These are phyloP conservation scores for Naganishia liquefaciens DNA, from an alignment of 1,284 basidiomycete genomes.

Conservation along the genomic window DNA sequence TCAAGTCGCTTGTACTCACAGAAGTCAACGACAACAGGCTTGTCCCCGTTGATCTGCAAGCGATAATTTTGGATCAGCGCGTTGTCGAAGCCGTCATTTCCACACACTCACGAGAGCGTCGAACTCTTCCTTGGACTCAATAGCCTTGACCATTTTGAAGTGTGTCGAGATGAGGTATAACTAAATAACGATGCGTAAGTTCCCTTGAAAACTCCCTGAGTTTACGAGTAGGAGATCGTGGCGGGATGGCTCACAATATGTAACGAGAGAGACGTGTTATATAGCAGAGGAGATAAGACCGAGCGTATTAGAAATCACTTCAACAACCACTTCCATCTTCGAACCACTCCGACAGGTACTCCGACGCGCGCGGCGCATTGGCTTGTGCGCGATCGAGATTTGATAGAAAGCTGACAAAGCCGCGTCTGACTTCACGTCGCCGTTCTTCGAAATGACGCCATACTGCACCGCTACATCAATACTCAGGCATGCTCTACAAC, in stretches of 20 bases:
- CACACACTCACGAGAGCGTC: slow-evolving; percentile 56
- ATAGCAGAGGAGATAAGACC: neutral
- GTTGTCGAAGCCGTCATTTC: neutral
- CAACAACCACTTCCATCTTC: neutral
- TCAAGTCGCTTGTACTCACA: slow-evolving; percentile 49
- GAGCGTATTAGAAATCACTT: slow-evolving; percentile 19
- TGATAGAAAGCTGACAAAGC: slow-evolving; percentile 24
- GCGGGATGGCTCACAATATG: neutral
- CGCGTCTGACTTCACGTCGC: neutral
- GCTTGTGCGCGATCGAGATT: slow-evolving; percentile 13
- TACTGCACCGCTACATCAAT: neutral
- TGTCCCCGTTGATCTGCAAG: slow-evolving; percentile 62
- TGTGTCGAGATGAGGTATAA: slow-evolving; percentile 24
- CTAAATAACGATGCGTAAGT: neutral
- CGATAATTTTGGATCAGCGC: slow-evolving; percentile 27
- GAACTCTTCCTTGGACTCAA: slow-evolving; percentile 63
- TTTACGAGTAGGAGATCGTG: neutral
- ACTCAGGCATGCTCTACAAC: no score
- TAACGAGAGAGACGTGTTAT: neutral
- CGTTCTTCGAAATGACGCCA: neutral
- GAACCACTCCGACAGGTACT: neutral
- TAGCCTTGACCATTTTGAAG: slow-evolving; percentile 56
- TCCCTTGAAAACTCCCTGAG: neutral
- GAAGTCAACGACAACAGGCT: slow-evolving; percentile 71
- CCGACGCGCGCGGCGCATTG: neutral